phyloP scores from a whole-genome alignment of 1,139 yeast species.

The Nakaseomyces uthaithaninus region DNA sequence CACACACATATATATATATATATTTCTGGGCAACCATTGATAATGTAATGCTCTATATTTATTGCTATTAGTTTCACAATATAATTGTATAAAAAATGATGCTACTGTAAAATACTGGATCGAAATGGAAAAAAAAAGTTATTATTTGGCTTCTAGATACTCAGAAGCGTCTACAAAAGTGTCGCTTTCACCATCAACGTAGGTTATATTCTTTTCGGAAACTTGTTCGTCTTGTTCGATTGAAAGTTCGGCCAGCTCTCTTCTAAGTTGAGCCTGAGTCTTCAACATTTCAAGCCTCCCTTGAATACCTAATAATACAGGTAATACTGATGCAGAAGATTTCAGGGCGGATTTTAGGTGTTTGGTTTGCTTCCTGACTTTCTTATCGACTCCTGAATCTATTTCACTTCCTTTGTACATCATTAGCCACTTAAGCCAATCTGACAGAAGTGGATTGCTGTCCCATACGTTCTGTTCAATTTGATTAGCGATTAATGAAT shows the following conservation, averaged over 20 bases:
- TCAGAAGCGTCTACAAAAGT: slow-evolving; percentile 37
- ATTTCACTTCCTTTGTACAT: slow-evolving; percentile 14
- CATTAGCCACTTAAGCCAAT: slow-evolving; percentile 29
- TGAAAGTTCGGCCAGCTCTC: slow-evolving; percentile 37
- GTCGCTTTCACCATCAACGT: slow-evolving; percentile 46
- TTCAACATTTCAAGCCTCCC: slow-evolving; percentile 73
- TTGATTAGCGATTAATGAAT: slow-evolving; percentile 14
- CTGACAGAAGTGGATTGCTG: slow-evolving; percentile 12
- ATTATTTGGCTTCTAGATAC: slow-evolving; percentile 7
- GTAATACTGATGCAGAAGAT: slow-evolving; percentile 36
- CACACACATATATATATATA: too few species aligned
- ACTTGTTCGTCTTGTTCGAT: slow-evolving; percentile 14
- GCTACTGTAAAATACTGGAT: background rate
- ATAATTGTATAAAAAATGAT: too few species aligned
- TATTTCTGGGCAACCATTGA: too few species aligned
- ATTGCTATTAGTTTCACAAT: too few species aligned
- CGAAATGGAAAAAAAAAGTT: background rate
- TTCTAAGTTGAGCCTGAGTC: slow-evolving; percentile 64
- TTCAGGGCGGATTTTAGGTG: slow-evolving; percentile 24
- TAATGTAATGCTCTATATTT: too few species aligned
- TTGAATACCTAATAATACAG: slow-evolving; percentile 71
- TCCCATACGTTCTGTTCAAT: slow-evolving; percentile 23
- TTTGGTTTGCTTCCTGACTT: slow-evolving; percentile 22
- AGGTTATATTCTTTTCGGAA: slow-evolving; percentile 32
- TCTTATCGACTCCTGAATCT: slow-evolving; percentile 15